Conservation (phyloP, 441 rosid genomes). For the Bruguiera hainesii region DNA sequence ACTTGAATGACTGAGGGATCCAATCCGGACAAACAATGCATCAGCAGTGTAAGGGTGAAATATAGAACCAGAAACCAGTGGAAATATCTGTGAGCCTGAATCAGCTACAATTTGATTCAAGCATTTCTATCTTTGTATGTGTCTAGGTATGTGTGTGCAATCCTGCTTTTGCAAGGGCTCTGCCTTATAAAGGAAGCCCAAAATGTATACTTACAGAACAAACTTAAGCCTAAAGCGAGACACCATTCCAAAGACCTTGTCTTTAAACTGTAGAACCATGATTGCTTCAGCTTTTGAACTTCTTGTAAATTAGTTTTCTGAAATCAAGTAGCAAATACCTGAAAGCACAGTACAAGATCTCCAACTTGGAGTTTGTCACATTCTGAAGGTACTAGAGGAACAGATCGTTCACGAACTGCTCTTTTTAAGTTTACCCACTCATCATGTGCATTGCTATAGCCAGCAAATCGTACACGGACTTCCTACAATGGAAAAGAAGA, state of each 20-base stretch:
- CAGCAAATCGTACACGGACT: constrained; percentile 60
- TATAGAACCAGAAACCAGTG: not conserved
- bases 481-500: constrained; percentile 40
- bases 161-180: not conserved
- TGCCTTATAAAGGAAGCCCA: too few species aligned
- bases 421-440: constrained; percentile 60
- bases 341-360: constrained; percentile 57
- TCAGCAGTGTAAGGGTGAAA: not conserved
- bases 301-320: not conserved
- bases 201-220: too few species aligned
- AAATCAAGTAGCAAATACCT: constrained; percentile 33
- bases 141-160: not conserved
- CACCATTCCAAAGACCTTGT: not conserved
- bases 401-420: constrained; percentile 50
- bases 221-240: too few species aligned
- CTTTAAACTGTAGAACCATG: not conserved
- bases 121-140: not conserved
- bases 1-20: not conserved
- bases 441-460: constrained; percentile 57
- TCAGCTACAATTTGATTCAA: not conserved
- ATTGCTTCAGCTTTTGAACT: not conserved
- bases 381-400: constrained; percentile 55
- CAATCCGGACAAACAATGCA: not conserved
- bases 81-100: not conserved
- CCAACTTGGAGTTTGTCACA: constrained; percentile 53